A percentile compares a stretch with the other conserved stretches of the same genome.
Evolutionary conservation across 1,284 basidiomycete genomes (phyloP).

Genomic region (Ceratobasidium sp.): DNA sequence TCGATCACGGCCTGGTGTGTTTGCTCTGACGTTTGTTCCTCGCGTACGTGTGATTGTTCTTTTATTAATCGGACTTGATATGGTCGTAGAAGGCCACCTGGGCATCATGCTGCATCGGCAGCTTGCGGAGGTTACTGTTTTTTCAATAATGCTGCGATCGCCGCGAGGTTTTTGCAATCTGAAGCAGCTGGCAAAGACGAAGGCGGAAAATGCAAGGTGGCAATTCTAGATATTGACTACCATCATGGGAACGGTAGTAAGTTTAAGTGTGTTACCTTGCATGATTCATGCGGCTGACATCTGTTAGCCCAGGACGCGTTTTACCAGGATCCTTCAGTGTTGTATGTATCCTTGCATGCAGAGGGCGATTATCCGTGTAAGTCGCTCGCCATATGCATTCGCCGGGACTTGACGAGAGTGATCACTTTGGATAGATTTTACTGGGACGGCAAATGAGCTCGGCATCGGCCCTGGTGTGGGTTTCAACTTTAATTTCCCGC

Average conservation of each 20-base stretch:
- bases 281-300: not conserved
- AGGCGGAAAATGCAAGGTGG: conserved; percentile 46
- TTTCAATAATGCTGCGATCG: conserved; percentile 55
- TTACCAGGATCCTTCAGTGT: conserved; percentile 53
- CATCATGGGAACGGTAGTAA: conserved; percentile 57
- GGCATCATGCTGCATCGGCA: conserved; percentile 54
- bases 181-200: not conserved
- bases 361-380: conserved; percentile 56
- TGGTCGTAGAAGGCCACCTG: conserved; percentile 54
- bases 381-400: conserved; percentile 34
- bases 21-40: conserved; percentile 52
- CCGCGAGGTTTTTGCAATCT: conserved; percentile 49
- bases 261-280: conserved; percentile 23
- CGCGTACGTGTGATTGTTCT: not conserved
- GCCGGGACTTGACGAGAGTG: not conserved
- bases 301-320: conserved; percentile 54
- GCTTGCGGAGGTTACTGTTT: conserved; percentile 57
- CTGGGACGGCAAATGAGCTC: conserved; percentile 52
- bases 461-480: conserved; percentile 51
- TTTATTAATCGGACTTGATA: not conserved
- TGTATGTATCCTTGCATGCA: conserved; percentile 56
- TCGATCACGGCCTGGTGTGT: conserved; percentile 43
- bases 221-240: conserved; percentile 57
- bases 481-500: conserved; percentile 54
- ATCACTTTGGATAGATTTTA: conserved; percentile 51